Percentiles rank a stretch among this genome's conserved stretches.
These are phyloP conservation scores for Malus asiatica DNA, from an alignment of 306 rosid species.

Conservation along the genomic window DNA sequence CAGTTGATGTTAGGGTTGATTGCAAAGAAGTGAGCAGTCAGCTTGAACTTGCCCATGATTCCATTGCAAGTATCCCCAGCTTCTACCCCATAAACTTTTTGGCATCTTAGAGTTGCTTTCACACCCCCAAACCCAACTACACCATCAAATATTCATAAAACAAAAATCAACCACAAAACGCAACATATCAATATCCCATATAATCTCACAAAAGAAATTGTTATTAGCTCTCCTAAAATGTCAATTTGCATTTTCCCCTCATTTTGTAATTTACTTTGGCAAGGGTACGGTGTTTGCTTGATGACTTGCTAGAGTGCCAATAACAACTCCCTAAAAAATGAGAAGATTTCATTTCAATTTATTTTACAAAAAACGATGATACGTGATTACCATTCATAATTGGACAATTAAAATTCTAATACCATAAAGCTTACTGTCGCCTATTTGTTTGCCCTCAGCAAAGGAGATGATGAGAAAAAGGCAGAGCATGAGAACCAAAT, in stretches of 20 bases:
- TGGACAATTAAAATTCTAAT: background rate
- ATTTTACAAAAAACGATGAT: background rate
- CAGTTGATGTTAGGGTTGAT: conserved; percentile 13
- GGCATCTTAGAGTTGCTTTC: background rate
- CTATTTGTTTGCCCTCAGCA: background rate
- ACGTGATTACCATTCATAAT: background rate
- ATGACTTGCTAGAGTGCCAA: background rate
- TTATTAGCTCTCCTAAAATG: background rate
- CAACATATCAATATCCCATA: background rate
- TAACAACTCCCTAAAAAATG: background rate
- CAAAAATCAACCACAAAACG: background rate
- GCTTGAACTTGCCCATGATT: background rate
- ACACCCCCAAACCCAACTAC: background rate
- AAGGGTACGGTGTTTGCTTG: background rate
- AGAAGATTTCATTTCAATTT: background rate
- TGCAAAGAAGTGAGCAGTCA: background rate
- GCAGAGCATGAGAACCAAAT: background rate
- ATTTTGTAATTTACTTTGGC: background rate
- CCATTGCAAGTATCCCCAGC: background rate
- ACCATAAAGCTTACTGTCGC: background rate
- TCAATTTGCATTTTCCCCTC: background rate
- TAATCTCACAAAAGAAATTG: background rate
- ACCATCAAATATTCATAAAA: background rate
- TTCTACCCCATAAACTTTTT: background rate
- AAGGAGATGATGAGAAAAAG: background rate